Base-by-base conservation (phyloP, 495 filamentous ascomycete genomes). In the Aspergillus sclerotioniger region DNA sequence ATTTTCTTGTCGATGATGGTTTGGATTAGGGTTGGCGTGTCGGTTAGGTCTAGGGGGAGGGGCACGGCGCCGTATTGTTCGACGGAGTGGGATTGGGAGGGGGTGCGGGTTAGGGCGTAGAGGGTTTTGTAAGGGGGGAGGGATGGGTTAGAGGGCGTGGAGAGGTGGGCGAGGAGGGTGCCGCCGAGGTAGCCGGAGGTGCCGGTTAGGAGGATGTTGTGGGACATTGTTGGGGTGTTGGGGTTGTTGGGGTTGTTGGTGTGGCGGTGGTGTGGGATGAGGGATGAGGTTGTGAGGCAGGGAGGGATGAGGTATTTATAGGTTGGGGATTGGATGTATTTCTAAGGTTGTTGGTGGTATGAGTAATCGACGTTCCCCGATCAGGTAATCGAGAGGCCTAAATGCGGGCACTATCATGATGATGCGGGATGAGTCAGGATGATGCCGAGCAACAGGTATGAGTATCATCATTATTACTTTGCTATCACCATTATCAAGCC, bases 161-260 rank as follows among this genome's bases (percentile, higher is more conserved):
- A 3, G 25, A 25, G 25, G 25, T 25, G 69, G 20, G 78, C 72
- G 6, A 82, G 75, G 12, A 82, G 60, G 5, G 69, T 68, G 15
- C 80, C 80, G 8, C 79, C 79, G 0, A 82, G 71, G 53, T 82
- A 82, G 15, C 80, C 80, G 2, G 79, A 82, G 9, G 66, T 74
- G 3, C 80, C 80, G 5, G 80, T 82, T 20, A 82, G 62, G 35
- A 81, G 72, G 35, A 82, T 74, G 43, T 77, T 77, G 44, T 69
- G 70, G 21, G 62, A 58, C 62, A 66, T 66, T 15, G 21, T 44
- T 50, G 17, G 13, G 1, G 21, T 41, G 37, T 7, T 6, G 12
- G n/a, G 25, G 25, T 25, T 41, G 37, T 12, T 41, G 35, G 5
- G 4, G 35, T n/a, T 41, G 9, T 37, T 15, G 33, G 33, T 37